These are phyloP conservation scores for Sarocladium kiliense DNA, from an alignment of 2,329 filamentous ascomycete species.

Conservation along the genomic window DNA sequence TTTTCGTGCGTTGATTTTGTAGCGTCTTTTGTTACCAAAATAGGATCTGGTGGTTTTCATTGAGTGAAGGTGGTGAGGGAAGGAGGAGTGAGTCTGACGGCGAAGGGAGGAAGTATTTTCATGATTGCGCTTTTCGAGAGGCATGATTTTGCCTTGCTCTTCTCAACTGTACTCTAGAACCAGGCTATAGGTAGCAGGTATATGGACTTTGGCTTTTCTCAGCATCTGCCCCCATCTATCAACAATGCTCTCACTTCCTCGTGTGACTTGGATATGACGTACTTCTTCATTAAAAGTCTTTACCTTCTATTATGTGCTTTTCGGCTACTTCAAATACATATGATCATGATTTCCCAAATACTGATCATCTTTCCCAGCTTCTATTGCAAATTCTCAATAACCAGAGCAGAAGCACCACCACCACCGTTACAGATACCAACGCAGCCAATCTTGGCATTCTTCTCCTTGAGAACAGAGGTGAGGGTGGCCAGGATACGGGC, in stretches of 20 bases:
- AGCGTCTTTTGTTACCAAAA: slow-evolving; percentile 11
- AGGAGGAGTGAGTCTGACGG: not conserved
- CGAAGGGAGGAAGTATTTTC: not conserved
- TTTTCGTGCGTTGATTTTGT: slow-evolving; percentile 14
- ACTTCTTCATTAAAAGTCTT: not conserved
- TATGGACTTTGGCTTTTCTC: not conserved
- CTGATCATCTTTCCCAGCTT: not conserved
- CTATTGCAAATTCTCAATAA: slow-evolving; percentile 70
- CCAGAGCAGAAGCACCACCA: slow-evolving; percentile 87
- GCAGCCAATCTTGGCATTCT: slow-evolving; percentile 88
- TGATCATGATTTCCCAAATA: not conserved
- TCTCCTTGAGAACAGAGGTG: slow-evolving; percentile 81
- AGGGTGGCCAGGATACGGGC: slow-evolving; percentile 90
- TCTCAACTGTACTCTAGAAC: not conserved
- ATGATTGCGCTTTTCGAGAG: not conserved
- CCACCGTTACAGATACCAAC: slow-evolving; percentile 98
- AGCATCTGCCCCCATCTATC: not conserved
- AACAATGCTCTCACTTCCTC: too few species aligned
- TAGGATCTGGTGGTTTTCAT: not conserved
- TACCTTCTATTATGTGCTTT: slow-evolving; percentile 2
- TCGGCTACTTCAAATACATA: slow-evolving; percentile 2
- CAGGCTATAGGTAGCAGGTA: slow-evolving; percentile 3
- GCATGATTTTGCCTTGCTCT: not conserved
- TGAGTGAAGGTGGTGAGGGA: not conserved
- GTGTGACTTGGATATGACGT: not conserved